Percentiles rank a stretch among this genome's conserved stretches.
Evolutionary conservation across 169 alveolate genomes (phyloP).

Genomic region (Eimeria maxima): DNA sequence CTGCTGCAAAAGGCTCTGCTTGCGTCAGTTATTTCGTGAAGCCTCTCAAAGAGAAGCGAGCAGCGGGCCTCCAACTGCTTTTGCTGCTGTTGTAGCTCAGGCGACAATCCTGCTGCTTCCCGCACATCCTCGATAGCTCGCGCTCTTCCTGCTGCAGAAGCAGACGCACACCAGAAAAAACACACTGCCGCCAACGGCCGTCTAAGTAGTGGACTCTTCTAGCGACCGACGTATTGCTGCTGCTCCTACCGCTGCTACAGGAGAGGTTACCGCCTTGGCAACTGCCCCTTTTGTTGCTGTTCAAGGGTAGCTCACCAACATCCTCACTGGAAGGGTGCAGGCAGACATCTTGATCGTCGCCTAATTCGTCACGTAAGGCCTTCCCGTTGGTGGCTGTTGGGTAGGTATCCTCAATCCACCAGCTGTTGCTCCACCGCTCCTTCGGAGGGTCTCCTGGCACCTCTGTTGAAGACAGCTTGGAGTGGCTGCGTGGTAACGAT

Average conservation of each 20-base stretch:
- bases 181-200: background rate
- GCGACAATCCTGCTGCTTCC: constrained; percentile 9
- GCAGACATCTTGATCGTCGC: constrained; percentile 32
- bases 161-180: background rate
- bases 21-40: constrained; percentile 67
- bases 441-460: background rate
- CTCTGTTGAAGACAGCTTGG: background rate
- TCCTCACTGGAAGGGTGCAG: constrained; percentile 42
- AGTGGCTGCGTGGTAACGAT: background rate
- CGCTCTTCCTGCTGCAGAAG: constrained; percentile 45
- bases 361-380: constrained; percentile 7
- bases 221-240: too few species aligned
- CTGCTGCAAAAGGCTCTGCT: constrained; percentile 76
- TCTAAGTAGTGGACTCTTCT: background rate
- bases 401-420: constrained; percentile 1
- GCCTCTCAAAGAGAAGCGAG: constrained; percentile 42
- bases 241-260: background rate
- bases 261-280: background rate
- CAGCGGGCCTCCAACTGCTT: constrained; percentile 63
- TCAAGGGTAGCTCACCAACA: constrained; percentile 3
- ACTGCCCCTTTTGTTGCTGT: background rate
- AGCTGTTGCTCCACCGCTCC: constrained; percentile 8
- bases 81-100: constrained; percentile 71
- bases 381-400: background rate
- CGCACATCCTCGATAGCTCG: constrained; percentile 42